Percentiles rank a stretch among this genome's conserved stretches.
These are phyloP conservation scores for Lagenaria siceraria DNA, from an alignment of 306 rosid species.

Conservation along the genomic window DNA sequence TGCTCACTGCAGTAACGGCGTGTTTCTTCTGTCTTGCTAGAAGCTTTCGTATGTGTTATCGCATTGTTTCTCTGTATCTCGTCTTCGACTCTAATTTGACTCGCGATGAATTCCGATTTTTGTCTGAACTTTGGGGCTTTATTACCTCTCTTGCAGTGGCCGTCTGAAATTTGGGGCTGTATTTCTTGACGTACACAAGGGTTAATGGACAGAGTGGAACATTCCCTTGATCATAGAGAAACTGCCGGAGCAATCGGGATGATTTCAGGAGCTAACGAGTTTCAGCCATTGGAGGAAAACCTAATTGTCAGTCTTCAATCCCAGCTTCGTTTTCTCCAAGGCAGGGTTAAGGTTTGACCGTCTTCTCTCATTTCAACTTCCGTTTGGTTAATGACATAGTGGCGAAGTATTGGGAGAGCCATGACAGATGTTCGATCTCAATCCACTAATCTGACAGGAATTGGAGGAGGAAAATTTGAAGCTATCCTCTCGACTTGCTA, in stretches of 20 bases:
- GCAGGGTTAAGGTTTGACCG: conserved; percentile 43
- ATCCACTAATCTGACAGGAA: conserved; percentile 29
- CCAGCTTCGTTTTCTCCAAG: conserved; percentile 22
- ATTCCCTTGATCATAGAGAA: not conserved
- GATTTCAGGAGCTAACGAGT: not conserved
- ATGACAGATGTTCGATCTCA: not conserved
- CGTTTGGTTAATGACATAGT: not conserved
- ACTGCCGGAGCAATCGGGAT: not conserved
- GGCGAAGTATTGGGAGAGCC: not conserved
- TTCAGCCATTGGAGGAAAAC: conserved; percentile 9
- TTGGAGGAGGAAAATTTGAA: conserved; percentile 53
- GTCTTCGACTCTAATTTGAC: not conserved
- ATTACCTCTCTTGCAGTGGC: not conserved
- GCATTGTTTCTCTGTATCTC: not conserved
- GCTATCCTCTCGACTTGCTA: conserved; percentile 44
- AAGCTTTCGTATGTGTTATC: not conserved
- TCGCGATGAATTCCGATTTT: not conserved
- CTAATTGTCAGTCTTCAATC: conserved; percentile 25
- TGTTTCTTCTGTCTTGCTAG: not conserved
- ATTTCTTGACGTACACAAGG: not conserved
- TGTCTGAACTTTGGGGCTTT: not conserved
- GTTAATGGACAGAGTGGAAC: not conserved
- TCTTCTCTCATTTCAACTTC: not conserved
- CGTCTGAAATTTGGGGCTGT: not conserved
- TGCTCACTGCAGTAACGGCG: not conserved